Conservation (phyloP, 2,329 filamentous ascomycete genomes). For the Arthrobotrys pseudoclavata region DNA sequence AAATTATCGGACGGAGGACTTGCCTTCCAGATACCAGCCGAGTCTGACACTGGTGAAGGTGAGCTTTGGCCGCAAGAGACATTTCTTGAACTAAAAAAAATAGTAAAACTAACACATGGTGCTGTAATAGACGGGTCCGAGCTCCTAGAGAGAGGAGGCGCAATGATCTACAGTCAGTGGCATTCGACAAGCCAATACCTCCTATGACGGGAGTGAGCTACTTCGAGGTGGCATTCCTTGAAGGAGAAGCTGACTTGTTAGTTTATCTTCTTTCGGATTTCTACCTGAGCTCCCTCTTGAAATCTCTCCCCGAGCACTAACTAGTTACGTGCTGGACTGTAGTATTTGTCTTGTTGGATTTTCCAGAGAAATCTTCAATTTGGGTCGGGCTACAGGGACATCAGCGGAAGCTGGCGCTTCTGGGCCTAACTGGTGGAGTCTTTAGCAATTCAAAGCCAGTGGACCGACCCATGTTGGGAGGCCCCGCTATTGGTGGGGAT, state of each 20-base stretch:
- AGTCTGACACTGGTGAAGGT: constrained; percentile 3
- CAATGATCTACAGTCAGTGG: not conserved
- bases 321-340: not conserved
- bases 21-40: not conserved
- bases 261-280: not conserved
- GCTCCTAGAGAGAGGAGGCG: not conserved
- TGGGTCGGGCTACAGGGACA: not conserved
- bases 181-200: constrained; percentile 19
- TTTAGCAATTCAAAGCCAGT: not conserved
- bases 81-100: too few species aligned
- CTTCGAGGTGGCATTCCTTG: constrained; percentile 33
- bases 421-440: constrained; percentile 1
- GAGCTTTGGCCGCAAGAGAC: not conserved
- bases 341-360: constrained; percentile 26
- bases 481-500: not conserved
- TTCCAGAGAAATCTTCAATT: constrained; percentile 19
- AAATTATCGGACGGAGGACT: constrained; percentile 10
- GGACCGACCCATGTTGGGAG: not conserved
- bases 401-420: constrained; percentile 13
- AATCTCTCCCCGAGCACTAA: not conserved
- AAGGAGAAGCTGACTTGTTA: constrained; percentile 1
- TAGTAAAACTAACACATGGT: too few species aligned
- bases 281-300: not conserved
- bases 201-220: constrained; percentile 16
- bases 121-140: not conserved